These are phyloP conservation scores for Collybia sp. DNA, from an alignment of 768 basidiomycete genomes.

Conservation along the genomic window DNA sequence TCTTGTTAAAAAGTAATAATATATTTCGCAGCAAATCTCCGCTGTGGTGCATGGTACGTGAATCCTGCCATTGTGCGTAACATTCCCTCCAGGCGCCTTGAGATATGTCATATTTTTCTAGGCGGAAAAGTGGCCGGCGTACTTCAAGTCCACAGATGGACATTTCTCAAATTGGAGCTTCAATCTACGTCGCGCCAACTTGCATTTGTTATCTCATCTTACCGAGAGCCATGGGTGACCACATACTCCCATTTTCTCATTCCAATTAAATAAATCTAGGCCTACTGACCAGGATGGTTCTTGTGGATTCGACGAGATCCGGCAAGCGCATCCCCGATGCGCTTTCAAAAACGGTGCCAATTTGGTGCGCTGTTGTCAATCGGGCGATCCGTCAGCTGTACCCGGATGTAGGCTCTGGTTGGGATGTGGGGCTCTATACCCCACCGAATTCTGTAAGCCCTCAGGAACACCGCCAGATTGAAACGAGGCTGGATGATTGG, in stretches of 20 bases:
- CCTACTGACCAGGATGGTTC: slow-evolving; percentile 50
- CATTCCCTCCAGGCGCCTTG: slow-evolving; percentile 1
- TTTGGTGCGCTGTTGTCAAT: slow-evolving; percentile 93
- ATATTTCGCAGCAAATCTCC: slow-evolving; percentile 65
- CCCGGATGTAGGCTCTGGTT: slow-evolving; percentile 24
- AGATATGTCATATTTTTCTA: slow-evolving; percentile 8
- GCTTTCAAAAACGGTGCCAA: slow-evolving; percentile 87
- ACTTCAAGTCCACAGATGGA: slow-evolving; percentile 93
- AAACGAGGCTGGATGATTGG: slow-evolving; percentile 60
- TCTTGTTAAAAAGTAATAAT: background rate
- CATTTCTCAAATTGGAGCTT: slow-evolving; percentile 85
- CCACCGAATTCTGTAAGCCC: slow-evolving; percentile 62
- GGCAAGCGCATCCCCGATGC: slow-evolving; percentile 96
- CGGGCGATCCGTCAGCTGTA: slow-evolving; percentile 41
- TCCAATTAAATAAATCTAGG: background rate
- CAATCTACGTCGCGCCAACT: slow-evolving; percentile 78
- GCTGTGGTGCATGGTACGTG: slow-evolving; percentile 94
- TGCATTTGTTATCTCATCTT: slow-evolving; percentile 66
- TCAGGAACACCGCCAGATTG: slow-evolving; percentile 82
- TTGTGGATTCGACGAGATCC: slow-evolving; percentile 90
- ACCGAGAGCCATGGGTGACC: slow-evolving; percentile 51
- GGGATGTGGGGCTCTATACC: slow-evolving; percentile 64
- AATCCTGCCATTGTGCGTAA: slow-evolving; percentile 56
- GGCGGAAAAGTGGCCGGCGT: slow-evolving; percentile 46
- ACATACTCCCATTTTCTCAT: slow-evolving; percentile 12